Percentiles rank a stretch among this genome's conserved stretches.
These are phyloP conservation scores for Aspergillus puulaauensis DNA, from an alignment of 2,329 filamentous ascomycete species.

Conservation along the genomic window DNA sequence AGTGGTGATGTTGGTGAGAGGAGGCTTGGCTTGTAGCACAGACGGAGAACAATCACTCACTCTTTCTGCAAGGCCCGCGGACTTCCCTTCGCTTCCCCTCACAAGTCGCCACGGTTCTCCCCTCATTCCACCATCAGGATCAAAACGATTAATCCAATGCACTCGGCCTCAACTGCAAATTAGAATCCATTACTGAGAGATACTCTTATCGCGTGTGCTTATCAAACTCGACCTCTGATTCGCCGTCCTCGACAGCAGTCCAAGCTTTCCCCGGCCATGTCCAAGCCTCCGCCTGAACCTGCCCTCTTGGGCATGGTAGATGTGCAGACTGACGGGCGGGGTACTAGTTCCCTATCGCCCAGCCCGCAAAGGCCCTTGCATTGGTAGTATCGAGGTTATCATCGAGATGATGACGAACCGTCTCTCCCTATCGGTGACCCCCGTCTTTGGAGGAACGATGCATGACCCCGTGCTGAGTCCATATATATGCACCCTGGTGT, in stretches of 20 bases:
- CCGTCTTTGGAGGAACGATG: not conserved
- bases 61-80: not conserved
- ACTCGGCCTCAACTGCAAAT: not conserved
- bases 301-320: conserved; percentile 24
- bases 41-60: not conserved
- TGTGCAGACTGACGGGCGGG: conserved; percentile 8
- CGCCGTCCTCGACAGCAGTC: not conserved
- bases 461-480: conserved; percentile 6
- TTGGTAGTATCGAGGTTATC: conserved; percentile 3
- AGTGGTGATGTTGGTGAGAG: not conserved
- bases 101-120: not conserved
- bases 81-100: not conserved
- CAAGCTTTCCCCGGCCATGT: conserved; percentile 10
- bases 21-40: not conserved
- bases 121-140: not conserved
- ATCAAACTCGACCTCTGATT: not conserved
- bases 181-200: not conserved
- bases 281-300: conserved; percentile 25
- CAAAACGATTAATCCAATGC: not conserved
- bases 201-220: conserved; percentile 13
- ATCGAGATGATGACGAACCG: conserved; percentile 1
- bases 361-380: not conserved
- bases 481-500: conserved; percentile 6
- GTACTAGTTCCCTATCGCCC: conserved; percentile 1
- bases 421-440: conserved; percentile 5